Evolutionary conservation across 306 rosid genomes (phyloP), one percentile per base, ranked within the genome.

Genomic region (Parietaria judaica): DNA sequence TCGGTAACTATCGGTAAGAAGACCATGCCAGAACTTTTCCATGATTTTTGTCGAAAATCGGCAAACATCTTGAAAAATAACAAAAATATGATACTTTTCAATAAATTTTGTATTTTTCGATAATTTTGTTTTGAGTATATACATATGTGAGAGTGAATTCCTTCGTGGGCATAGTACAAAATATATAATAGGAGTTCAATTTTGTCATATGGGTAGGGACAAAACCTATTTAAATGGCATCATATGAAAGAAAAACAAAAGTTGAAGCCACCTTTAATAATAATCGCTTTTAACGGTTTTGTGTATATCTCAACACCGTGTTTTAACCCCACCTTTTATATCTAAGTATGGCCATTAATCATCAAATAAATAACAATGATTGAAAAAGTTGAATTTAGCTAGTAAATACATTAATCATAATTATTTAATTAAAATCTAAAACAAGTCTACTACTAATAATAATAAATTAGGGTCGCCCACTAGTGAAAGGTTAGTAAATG

Each of bases 171-270:
- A 41, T 41, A 41, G 31, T 49, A 49, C 35, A 31, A 31, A 61
- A 45, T 14, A 46, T 55, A 60, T n/a, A 60, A 15, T 43, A 14
- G 54, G 47, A 46, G 15, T 16, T 44, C 51, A 23, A 48, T 13
- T 48, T 55, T 55, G 51, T 65, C n/a, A 3, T 48, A 36, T 56
- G 34, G 44, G 54, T 10, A 56, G 44, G 70, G 70, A 70, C 66
- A 62, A 56, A 62, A 58, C 70, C 76, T 61, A 41, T 54, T 56
- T 11, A 70, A 64, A 66, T 68, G 72, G 66, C 63, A 69, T 34
- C 67, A 77, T 72, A 68, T 65, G 71, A 77, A 77, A 49, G 71
- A 75, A 80, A 51, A 51, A 64, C 23, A 64, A 64, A 64, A 53
- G 57, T 35, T 63, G 79, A 72, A 73, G 70, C 55, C 7, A 35